Evolutionary conservation across 2,329 filamentous ascomycete genomes (phyloP), one percentile per base, ranked within the genome.

Genomic region (Monilinia fructicola): DNA sequence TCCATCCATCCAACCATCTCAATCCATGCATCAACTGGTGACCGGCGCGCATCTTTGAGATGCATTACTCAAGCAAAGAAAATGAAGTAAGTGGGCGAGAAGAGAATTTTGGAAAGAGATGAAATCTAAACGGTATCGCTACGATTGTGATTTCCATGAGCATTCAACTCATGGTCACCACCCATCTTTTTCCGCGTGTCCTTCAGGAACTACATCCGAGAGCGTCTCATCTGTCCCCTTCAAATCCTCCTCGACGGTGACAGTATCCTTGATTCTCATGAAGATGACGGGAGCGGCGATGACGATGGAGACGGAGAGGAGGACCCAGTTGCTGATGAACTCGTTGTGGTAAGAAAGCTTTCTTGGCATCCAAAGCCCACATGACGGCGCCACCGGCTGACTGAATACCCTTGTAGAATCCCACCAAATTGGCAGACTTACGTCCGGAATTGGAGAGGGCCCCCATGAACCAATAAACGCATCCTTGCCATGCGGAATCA

Each of bases 381-480:
- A 86, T 90, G 73, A 93, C 85, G 67, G 90, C 92, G 3, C 89
- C 88, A 73, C 92, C 92, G 23, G 91, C 91, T n/a, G 91, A 94
- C 78, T 96, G 92, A 70, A 96, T 90, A 61, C 89, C 89, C 81
- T 95, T 95, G 85, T 95, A 95, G 82, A 91, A 93, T 69, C 91
- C 93, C 53, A 92, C 90, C 75, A 94, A 90, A 82, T 97, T 97
- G 80, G 94, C 93, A 38, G 94, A 86, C 78, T 93, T 94, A 78
- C 93, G 92, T 68, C 91, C 87, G 70, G 94, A 96, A 85, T 98
- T 98, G 76, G 91, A 93, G 54, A 97, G 83, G 10, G 93, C 87
- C 61, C 94, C 94, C 90, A 98, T 97, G 81, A 90, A 93, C 93
- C 93, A 97, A 83, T 98, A 97, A 60, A 93, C 88, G 74, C 83